Conservation (phyloP, 2,329 filamentous ascomycete species). For the Nemania serpens region DNA sequence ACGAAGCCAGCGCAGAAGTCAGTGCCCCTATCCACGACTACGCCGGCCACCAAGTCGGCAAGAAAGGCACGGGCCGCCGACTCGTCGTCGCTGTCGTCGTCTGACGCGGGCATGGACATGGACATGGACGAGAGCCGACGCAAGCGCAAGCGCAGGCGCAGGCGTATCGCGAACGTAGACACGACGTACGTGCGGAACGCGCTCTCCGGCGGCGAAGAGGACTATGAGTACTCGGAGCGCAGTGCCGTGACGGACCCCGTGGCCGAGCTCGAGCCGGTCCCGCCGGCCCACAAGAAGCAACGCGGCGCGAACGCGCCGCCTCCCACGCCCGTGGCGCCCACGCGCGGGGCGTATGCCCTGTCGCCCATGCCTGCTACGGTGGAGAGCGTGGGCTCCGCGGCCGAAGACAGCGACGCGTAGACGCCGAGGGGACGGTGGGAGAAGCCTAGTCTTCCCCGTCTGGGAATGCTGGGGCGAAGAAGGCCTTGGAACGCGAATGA, state of each 20-base stretch:
- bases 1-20: too few species aligned
- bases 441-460: too few species aligned
- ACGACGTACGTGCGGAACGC: neutral
- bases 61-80: too few species aligned
- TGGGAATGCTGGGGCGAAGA: too few species aligned
- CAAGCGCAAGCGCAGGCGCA: slow-evolving; percentile 31
- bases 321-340: neutral
- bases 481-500: too few species aligned
- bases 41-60: too few species aligned
- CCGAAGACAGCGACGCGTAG: too few species aligned
- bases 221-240: slow-evolving; percentile 36
- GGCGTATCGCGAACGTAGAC: neutral
- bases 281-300: neutral
- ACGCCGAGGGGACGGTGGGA: too few species aligned
- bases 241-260: slow-evolving; percentile 33
- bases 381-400: neutral
- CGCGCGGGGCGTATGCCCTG: slow-evolving; percentile 9
- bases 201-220: slow-evolving; percentile 3
- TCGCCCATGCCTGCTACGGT: slow-evolving; percentile 1
- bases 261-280: slow-evolving; percentile 25
- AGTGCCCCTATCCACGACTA: too few species aligned
- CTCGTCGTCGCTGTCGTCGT: too few species aligned
- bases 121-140: neutral
- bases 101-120: too few species aligned
- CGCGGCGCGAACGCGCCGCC: neutral